Evolutionary conservation across 345 rosid species (phyloP).

Genomic region (Orychophragmus violaceus): DNA sequence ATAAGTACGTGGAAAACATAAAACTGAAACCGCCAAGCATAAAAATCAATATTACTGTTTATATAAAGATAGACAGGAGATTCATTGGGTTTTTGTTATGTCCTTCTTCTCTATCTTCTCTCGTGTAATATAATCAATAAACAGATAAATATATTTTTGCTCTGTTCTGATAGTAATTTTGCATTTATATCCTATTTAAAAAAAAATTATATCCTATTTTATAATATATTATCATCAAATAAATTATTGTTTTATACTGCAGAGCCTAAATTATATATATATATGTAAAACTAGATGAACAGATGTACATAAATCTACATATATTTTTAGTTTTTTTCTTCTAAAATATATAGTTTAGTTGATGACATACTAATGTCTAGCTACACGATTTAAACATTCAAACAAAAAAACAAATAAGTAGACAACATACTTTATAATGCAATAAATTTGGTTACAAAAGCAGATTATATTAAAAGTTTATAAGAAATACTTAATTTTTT

Average conservation of each 20-base stretch:
- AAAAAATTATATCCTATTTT: too few species aligned
- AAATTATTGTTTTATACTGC: background rate
- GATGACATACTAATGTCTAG: background rate
- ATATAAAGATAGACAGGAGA: slow-evolving; percentile 15
- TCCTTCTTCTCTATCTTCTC: slow-evolving; percentile 36
- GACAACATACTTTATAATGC: background rate
- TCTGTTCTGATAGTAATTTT: background rate
- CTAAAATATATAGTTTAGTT: background rate
- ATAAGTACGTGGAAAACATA: background rate
- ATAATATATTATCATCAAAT: background rate
- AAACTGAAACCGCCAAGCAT: background rate
- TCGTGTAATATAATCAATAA: slow-evolving; percentile 18
- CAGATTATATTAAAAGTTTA: background rate
- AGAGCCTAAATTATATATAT: background rate
- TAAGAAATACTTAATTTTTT: background rate
- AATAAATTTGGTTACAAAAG: background rate
- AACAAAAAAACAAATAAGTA: background rate
- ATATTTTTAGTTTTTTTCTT: too few species aligned
- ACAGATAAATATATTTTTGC: background rate
- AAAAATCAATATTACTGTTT: background rate
- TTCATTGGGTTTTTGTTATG: slow-evolving; percentile 21
- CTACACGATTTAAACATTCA: background rate
- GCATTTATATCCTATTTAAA: background rate
- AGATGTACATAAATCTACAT: background rate
- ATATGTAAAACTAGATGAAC: background rate